These are phyloP conservation scores for Sporothrix brasiliensis DNA, from an alignment of 2,329 filamentous ascomycete genomes.

Conservation along the genomic window DNA sequence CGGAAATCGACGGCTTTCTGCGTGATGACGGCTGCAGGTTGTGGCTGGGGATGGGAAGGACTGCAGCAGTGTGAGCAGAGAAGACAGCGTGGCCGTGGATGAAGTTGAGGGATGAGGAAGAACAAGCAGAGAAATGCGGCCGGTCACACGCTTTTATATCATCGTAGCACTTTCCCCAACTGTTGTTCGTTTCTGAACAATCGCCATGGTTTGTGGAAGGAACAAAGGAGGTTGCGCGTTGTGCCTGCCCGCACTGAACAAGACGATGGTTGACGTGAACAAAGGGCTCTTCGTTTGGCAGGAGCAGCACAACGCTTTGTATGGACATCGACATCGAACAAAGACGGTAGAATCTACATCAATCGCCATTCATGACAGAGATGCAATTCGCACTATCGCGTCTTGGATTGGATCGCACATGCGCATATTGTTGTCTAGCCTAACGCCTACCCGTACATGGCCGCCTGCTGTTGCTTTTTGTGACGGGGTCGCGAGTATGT, in stretches of 20 bases:
- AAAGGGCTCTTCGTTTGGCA: background rate
- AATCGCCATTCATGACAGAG: background rate
- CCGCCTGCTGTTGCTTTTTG: background rate
- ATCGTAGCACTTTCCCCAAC: too few species aligned
- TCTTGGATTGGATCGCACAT: background rate
- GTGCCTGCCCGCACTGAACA: slow-evolving; percentile 6
- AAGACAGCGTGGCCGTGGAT: slow-evolving; percentile 2
- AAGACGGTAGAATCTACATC: background rate
- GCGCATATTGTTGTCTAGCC: slow-evolving; percentile 25
- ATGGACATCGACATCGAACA: background rate
- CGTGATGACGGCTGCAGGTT: background rate
- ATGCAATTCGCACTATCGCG: too few species aligned
- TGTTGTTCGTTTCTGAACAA: slow-evolving; percentile 2
- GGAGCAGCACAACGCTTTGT: background rate
- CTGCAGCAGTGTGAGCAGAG: slow-evolving; percentile 1
- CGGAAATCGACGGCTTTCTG: background rate
- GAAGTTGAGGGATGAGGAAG: background rate
- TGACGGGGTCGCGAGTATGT: background rate
- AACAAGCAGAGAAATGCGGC: background rate
- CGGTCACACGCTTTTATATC: background rate
- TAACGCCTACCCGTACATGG: slow-evolving; percentile 40
- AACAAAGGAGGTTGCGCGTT: slow-evolving; percentile 7
- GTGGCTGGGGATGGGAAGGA: background rate
- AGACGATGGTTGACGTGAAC: background rate
- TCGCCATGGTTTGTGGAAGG: background rate